phyloP scores from a whole-genome alignment of 257 asterid genomes.

The Coffea eugenioides region DNA sequence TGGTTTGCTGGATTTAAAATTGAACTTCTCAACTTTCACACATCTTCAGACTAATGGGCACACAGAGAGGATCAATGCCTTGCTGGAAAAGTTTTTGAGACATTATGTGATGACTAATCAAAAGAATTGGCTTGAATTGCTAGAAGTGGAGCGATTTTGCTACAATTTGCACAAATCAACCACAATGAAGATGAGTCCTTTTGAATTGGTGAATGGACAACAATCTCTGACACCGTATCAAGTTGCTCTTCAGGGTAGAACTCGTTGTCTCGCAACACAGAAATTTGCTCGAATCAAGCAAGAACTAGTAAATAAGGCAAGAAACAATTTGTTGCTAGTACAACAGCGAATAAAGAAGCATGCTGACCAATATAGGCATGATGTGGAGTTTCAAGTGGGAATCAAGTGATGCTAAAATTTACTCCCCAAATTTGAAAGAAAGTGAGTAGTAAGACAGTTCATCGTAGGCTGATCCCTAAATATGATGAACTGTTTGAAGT shows the following conservation, averaged over 20 bases:
- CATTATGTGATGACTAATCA: background rate
- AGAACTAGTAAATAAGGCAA: background rate
- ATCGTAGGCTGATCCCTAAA: background rate
- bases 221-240: background rate
- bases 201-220: too few species aligned
- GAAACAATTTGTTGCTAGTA: too few species aligned
- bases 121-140: background rate
- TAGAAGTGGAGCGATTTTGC: background rate
- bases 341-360: background rate
- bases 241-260: background rate
- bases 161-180: background rate
- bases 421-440: background rate
- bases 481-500: conserved; percentile 6
- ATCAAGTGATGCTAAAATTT: background rate
- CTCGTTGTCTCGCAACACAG: fast-evolving
- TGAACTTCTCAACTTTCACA: background rate
- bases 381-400: background rate
- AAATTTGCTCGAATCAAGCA: background rate
- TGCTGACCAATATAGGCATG: background rate
- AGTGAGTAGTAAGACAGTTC: background rate
- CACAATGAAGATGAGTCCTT: background rate
- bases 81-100: conserved; percentile 2
- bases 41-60: background rate
- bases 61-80: background rate
- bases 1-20: background rate